A percentile compares a stretch with the other conserved stretches of the same genome.
phyloP scores from a whole-genome alignment of 192 early-diverging fungal species.

The Linderina pennispora region DNA sequence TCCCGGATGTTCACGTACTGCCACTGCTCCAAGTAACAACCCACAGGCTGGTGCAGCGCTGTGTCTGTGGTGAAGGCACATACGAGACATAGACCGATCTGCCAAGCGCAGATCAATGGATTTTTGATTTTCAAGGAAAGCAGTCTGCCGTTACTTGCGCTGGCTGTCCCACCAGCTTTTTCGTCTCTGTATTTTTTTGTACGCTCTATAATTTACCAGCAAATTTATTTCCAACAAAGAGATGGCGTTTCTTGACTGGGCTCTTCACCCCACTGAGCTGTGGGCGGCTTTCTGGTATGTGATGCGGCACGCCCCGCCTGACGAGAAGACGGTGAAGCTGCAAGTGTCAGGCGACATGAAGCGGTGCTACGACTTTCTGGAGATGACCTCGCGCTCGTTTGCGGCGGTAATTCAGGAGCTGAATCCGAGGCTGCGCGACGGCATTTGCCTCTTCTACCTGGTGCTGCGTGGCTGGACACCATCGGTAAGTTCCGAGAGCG shows the following conservation, averaged over 20 bases:
- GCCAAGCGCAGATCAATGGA: no score
- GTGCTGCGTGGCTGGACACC: conserved; percentile 95
- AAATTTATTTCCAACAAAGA: background rate
- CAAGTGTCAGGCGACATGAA: conserved; percentile 51
- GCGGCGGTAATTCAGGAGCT: conserved; percentile 90
- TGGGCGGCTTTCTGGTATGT: conserved; percentile 71
- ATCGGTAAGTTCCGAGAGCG: conserved; percentile 50
- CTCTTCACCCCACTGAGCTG: conserved; percentile 82
- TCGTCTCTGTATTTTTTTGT: background rate
- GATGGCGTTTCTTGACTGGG: conserved; percentile 59
- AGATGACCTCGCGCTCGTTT: conserved; percentile 94
- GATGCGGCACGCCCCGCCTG: conserved; percentile 48
- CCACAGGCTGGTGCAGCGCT: no score
- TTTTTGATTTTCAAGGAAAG: background rate
- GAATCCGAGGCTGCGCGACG: conserved; percentile 70
- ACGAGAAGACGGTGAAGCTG: conserved; percentile 50
- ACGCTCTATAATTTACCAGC: background rate
- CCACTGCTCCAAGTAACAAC: no score
- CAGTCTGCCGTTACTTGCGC: background rate
- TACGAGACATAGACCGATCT: no score
- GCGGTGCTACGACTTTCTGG: conserved; percentile 86
- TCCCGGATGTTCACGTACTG: no score
- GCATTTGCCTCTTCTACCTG: conserved; percentile 94
- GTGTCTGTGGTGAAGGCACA: no score
- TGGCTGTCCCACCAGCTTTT: background rate